Conservation (phyloP, 495 filamentous ascomycete genomes). For the Amniculicola lignicola region DNA sequence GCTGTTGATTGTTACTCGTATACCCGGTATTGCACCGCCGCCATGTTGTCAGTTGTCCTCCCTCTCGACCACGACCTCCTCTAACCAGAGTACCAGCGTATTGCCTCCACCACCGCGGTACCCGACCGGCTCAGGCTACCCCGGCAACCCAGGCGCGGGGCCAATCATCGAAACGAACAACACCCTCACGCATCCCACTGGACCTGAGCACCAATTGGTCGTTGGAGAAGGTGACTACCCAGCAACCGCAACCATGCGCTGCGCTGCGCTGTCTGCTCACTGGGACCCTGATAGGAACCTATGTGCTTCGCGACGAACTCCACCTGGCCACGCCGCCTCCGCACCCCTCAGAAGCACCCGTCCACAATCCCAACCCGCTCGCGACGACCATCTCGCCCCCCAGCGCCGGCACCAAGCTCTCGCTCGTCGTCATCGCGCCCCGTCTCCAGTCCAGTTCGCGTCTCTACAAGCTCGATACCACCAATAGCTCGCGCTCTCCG, state of each 20-base stretch:
- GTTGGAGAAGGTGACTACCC: conserved; percentile 76
- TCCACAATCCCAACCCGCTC: conserved; percentile 83
- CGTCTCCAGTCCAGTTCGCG: conserved; percentile 58
- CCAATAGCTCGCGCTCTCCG: conserved; percentile 45
- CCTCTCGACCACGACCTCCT: neutral
- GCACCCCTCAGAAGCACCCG: conserved; percentile 86
- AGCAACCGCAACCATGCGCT: neutral
- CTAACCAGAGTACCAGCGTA: conserved; percentile 59
- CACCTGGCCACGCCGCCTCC: conserved; percentile 92
- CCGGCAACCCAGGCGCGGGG: conserved; percentile 62
- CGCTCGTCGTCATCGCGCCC: conserved; percentile 65
- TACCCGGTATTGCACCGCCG: conserved; percentile 21
- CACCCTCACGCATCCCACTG: conserved; percentile 70
- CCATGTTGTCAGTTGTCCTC: conserved; percentile 33
- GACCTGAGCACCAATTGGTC: conserved; percentile 76
- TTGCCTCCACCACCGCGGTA: conserved; percentile 83
- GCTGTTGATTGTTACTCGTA: conserved; percentile 18
- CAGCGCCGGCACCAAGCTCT: conserved; percentile 81
- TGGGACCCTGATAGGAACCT: conserved; percentile 62
- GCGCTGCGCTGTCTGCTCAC: conserved; percentile 8
- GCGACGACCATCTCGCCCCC: conserved; percentile 77
- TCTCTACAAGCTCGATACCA: conserved; percentile 48
- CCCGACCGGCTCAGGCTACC: conserved; percentile 61
- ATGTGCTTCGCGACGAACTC: conserved; percentile 81
- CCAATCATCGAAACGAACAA: conserved; percentile 92